These are phyloP conservation scores for Monilinia polystroma DNA, from an alignment of 2,329 filamentous ascomycete genomes.

Conservation along the genomic window DNA sequence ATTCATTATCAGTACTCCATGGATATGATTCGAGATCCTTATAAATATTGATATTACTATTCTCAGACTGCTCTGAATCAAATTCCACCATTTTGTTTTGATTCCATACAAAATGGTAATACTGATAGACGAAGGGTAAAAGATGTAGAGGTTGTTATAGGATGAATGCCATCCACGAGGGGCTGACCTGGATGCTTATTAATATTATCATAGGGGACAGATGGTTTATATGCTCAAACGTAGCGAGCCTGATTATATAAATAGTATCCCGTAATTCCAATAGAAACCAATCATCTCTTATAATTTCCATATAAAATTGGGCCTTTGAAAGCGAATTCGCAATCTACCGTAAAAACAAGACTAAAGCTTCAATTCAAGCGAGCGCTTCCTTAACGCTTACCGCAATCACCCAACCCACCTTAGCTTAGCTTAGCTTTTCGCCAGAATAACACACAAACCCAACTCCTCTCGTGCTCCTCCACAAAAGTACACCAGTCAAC, in stretches of 20 bases:
- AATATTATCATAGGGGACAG: background rate
- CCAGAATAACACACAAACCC: constrained; percentile 20
- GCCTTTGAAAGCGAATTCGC: background rate
- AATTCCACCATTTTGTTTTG: constrained; percentile 1
- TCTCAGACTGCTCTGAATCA: background rate
- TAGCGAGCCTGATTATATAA: background rate
- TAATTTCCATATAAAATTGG: background rate
- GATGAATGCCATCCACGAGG: background rate
- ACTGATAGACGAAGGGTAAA: background rate
- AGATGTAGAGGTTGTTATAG: background rate
- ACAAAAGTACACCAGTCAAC: constrained; percentile 1
- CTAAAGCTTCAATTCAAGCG: constrained; percentile 3
- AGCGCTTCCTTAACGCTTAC: constrained; percentile 19
- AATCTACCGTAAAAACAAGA: background rate
- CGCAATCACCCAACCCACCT: constrained; percentile 1
- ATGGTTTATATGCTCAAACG: background rate
- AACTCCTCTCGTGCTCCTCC: constrained; percentile 6
- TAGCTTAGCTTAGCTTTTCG: constrained; percentile 20
- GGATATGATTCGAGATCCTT: constrained; percentile 63
- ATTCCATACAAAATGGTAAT: background rate
- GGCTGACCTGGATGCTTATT: too few species aligned
- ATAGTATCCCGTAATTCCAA: background rate
- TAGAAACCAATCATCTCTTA: background rate
- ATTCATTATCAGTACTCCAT: constrained; percentile 67
- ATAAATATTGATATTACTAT: constrained; percentile 46